Evolutionary conservation across 495 filamentous ascomycete genomes (phyloP), one percentile per base, ranked within the genome.

Genomic region (Margaritispora aquatica): DNA sequence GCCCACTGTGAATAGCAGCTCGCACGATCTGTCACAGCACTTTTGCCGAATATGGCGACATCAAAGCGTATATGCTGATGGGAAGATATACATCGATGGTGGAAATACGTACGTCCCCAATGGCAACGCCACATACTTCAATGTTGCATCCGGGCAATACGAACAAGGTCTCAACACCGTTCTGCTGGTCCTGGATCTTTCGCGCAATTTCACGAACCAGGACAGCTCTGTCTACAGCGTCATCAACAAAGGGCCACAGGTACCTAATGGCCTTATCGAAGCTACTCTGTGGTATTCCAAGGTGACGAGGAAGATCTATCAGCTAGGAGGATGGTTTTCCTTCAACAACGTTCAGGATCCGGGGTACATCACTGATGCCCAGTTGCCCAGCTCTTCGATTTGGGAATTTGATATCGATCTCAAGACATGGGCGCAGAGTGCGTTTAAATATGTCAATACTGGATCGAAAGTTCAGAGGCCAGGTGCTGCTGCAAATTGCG

Each of bases 151-250:
- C 2, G 47, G 47, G 4, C 19, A 59, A 26, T 52, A 38, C 21
- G 56, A 59, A 20, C 56, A 59, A 24, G 56, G 56, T 36, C 46
- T 59, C 34, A 46, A 59, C 34, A 48, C 44, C 13, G 26, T 59
- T 1, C 17, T 59, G 20, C 56, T 59, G 11, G 48, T 59, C 27
- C 21, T 59, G 2, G 56, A 59, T 19, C 56, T 59, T 20, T 59
- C 56, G 21, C 20, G 19, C 22, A 59, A 59, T 48, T 59, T 59
- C 56, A 59, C 56, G 22, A 59, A 59, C 56, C 56, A 59, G 34
- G 56, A 59, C 17, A 59, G 47, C 21, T 36, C 19, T 13, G 47
- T 48, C 4, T 51, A 59, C 21, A 24, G 26, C 20, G 22, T 48
- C 22, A 41, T 59, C n/a, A 41, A 52, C 49, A 59, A 59, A 44